phyloP scores from a whole-genome alignment of 2,329 filamentous ascomycete species.

The Pseudocercospora fijiensis region DNA sequence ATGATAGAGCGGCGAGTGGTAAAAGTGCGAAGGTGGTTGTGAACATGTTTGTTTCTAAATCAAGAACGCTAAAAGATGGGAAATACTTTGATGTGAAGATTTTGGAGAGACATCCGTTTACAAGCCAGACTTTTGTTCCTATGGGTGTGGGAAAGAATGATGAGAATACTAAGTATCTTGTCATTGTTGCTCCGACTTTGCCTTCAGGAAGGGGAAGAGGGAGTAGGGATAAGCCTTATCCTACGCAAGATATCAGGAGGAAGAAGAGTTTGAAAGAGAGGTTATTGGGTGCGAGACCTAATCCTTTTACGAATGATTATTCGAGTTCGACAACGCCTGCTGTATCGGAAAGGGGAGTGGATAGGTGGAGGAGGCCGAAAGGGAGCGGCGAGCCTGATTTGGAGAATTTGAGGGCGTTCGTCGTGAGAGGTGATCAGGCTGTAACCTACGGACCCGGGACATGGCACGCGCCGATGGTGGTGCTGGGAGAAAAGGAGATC shows the following conservation, averaged over 20 bases:
- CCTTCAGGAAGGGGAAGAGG: slow-evolving; percentile 34
- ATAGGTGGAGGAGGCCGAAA: slow-evolving; percentile 33
- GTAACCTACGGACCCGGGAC: slow-evolving; percentile 90
- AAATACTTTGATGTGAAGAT: slow-evolving; percentile 64
- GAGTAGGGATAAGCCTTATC: slow-evolving; percentile 26
- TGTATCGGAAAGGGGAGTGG: neutral
- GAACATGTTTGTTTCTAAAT: slow-evolving; percentile 87
- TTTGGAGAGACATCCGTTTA: slow-evolving; percentile 90
- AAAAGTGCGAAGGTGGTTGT: slow-evolving; percentile 62
- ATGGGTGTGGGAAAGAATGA: slow-evolving; percentile 58
- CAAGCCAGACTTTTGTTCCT: slow-evolving; percentile 88
- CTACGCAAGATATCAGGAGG: slow-evolving; percentile 44
- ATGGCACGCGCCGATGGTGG: slow-evolving; percentile 97
- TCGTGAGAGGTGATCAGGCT: slow-evolving; percentile 74
- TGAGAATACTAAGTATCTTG: slow-evolving; percentile 63
- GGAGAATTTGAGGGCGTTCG: slow-evolving; percentile 67
- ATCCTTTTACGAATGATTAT: slow-evolving; percentile 53
- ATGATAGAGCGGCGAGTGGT: slow-evolving; percentile 63
- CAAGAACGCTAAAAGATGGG: slow-evolving; percentile 52
- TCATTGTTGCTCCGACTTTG: slow-evolving; percentile 82
- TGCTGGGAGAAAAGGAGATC: slow-evolving; percentile 66
- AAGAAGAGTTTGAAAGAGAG: slow-evolving; percentile 40
- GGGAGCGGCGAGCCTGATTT: slow-evolving; percentile 70
- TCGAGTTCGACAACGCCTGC: slow-evolving; percentile 36
- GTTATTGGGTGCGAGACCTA: slow-evolving; percentile 44